These are phyloP conservation scores for Aureobasidium subglaciale DNA, from an alignment of 2,329 filamentous ascomycete species.

Conservation along the genomic window DNA sequence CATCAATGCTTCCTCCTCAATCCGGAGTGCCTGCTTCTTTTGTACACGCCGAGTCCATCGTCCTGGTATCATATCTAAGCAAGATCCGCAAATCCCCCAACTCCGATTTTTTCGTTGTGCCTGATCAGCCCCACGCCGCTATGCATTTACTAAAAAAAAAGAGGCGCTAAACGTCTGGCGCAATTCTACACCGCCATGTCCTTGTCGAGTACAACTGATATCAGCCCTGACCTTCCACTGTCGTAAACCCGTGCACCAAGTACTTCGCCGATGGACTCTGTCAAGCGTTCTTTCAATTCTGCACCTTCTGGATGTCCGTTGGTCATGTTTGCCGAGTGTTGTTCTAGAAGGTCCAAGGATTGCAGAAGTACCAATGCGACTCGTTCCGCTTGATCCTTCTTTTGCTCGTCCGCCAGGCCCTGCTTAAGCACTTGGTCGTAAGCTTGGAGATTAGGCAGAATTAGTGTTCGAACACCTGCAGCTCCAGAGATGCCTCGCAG, in stretches of 20 bases:
- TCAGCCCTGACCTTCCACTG: slow-evolving; percentile 30
- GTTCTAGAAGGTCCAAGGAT: slow-evolving; percentile 48
- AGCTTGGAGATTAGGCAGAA: slow-evolving; percentile 58
- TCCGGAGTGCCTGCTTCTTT: neutral
- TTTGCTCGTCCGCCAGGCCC: slow-evolving; percentile 47
- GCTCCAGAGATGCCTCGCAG: slow-evolving; percentile 68
- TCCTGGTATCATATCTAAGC: neutral
- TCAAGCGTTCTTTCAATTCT: slow-evolving; percentile 31
- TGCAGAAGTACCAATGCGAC: slow-evolving; percentile 52
- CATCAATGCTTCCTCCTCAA: slow-evolving; percentile 18
- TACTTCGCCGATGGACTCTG: slow-evolving; percentile 35
- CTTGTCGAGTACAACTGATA: slow-evolving; percentile 33
- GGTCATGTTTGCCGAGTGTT: slow-evolving; percentile 30
- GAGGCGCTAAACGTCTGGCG: neutral
- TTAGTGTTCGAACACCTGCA: slow-evolving; percentile 56
- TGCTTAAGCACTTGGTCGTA: slow-evolving; percentile 57
- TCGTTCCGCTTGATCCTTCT: slow-evolving; percentile 53
- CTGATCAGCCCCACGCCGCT: neutral
- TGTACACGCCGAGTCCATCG: neutral
- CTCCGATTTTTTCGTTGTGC: slow-evolving; percentile 7
- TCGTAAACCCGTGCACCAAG: slow-evolving; percentile 19
- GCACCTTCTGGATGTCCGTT: slow-evolving; percentile 38
- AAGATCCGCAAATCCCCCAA: neutral
- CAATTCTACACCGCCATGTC: slow-evolving; percentile 20
- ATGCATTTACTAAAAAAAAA: slow-evolving; percentile 5